Evolutionary conservation across 768 basidiomycete genomes (phyloP), one percentile per base, ranked within the genome.

Genomic region (Strobilomyces echinocephalus): DNA sequence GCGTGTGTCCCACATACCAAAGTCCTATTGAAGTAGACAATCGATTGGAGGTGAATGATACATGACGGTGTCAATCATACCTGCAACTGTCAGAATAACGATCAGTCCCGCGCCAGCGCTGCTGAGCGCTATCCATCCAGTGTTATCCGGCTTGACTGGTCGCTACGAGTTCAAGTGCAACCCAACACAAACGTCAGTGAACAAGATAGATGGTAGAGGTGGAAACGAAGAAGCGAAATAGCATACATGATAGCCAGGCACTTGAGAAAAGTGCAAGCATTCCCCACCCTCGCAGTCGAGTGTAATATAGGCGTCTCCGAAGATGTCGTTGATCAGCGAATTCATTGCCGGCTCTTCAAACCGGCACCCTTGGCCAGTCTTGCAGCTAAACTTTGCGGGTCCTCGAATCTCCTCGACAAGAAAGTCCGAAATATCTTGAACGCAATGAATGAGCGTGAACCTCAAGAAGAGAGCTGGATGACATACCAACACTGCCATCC

Each of bases 281-380:
- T 98, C 97, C 20, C 97, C 95, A 6, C 90, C 85, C 1, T 87
- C 73, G 60, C 97, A 98, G 34, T 83, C 69, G 48, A 98, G 77
- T 3, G 91, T 88, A 64, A 99, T 99, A 64, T 84, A 89, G 1
- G 75, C 77, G 67, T 99, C 97, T 2, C 91, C 97, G 59, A 99
- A 98, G 60, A 99, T 85, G 56, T 87, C 85, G 64, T 87, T 83
- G 71, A 99, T 98, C 49, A 99, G 80, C 31, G 85, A 78, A 63
- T 99, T 97, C 97, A 99, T 98, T 0, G 89, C 93, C 0, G 92
- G 91, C 63, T 99, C 97, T 67, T 95, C 88, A 62, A 99, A 99
- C 56, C 77, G 81, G 72, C 95, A 97, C 8, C 85, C 89, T 44
- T 77, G 69, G 15, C 84, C 87, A 2, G 78, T 68, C 52, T 66